A percentile compares a stretch with the other conserved stretches of the same genome.
These are phyloP conservation scores for Pestalotiopsis fici DNA, from an alignment of 2,329 filamentous ascomycete genomes.

Conservation along the genomic window DNA sequence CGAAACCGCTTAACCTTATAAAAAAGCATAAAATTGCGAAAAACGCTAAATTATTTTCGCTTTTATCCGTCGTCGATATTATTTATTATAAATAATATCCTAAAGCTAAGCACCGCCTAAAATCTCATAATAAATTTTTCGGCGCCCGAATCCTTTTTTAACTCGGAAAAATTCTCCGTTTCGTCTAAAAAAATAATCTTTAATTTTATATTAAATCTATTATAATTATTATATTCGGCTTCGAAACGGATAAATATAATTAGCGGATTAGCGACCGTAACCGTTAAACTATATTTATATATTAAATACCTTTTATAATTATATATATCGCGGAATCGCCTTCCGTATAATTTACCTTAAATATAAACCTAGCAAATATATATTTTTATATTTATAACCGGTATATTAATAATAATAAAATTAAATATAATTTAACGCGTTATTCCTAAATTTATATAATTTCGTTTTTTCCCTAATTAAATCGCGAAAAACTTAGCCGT, in stretches of 20 bases:
- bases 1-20: not conserved
- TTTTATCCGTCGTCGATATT: not conserved
- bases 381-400: not conserved
- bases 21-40: not conserved
- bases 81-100: not conserved
- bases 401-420: not conserved
- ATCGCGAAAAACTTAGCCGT: too few species aligned
- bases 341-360: not conserved
- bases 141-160: not conserved
- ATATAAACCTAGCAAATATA: not conserved
- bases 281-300: not conserved
- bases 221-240: too few species aligned
- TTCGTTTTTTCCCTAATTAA: too few species aligned
- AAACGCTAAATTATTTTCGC: not conserved
- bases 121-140: not conserved
- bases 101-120: not conserved
- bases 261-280: not conserved
- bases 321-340: not conserved
- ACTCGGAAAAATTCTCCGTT: not conserved
- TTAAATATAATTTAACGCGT: too few species aligned
- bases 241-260: not conserved
- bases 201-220: too few species aligned
- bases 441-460: too few species aligned
- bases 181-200: not conserved
- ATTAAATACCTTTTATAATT: not conserved